Conservation (phyloP, 1,284 basidiomycete species). For the Puccinia coronata region DNA sequence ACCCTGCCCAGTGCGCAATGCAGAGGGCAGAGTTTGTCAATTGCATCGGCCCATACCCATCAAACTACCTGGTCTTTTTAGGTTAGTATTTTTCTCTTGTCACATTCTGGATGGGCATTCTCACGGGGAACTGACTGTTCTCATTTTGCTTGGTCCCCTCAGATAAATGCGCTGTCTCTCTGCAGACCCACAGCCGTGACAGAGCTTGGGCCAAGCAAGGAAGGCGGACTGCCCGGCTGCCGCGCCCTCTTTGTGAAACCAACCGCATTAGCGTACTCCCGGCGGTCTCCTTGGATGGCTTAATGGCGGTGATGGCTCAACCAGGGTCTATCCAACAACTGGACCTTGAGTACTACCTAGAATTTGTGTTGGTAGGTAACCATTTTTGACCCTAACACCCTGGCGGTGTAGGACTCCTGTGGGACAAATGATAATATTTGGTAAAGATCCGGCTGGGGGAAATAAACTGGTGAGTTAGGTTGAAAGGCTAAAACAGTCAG, state of each 20-base stretch:
- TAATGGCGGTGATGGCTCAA: not conserved
- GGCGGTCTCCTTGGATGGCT: not conserved
- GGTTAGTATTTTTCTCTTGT: not conserved
- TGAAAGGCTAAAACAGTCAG: no score
- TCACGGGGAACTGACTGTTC: no score
- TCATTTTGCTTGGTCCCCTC: no score
- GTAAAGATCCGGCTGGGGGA: no score
- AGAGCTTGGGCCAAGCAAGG: not conserved
- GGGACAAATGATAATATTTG: no score
- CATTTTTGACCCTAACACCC: not conserved
- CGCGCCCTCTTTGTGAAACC: not conserved
- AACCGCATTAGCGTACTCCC: not conserved
- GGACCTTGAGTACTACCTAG: not conserved
- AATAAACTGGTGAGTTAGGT: no score
- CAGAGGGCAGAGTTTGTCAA: not conserved
- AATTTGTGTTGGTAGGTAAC: not conserved
- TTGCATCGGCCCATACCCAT: not conserved
- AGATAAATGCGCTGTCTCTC: not conserved
- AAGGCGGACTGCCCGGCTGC: not conserved
- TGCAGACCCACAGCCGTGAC: not conserved
- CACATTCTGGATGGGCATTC: not conserved
- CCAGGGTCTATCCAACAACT: not conserved
- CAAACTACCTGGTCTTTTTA: not conserved
- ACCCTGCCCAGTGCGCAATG: not conserved
- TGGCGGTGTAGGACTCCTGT: no score